Evolutionary conservation across 2,329 filamentous ascomycete genomes (phyloP), one percentile per base, ranked within the genome.

Genomic region (Zasmidium angulare): DNA sequence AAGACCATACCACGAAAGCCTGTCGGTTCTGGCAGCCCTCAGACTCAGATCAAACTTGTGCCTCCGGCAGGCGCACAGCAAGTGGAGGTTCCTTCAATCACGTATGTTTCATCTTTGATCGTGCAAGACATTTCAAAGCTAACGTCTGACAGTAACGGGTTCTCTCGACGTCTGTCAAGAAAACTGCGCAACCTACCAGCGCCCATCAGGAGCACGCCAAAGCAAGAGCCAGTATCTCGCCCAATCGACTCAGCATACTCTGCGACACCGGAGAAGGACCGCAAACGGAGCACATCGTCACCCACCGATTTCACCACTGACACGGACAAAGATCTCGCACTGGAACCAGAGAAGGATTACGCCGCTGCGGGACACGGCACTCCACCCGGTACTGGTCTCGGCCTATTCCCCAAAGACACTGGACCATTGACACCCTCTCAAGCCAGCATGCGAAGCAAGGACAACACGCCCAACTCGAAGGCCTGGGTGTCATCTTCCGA

Each of bases 121-220:
- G 46, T 46, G 14, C 6, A 53, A 21, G 22, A 19, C 57, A 12
- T n/a, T n/a, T n/a, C 24, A 3, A 22, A 19, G 29, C 57, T 60
- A 52, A 60, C 60, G 22, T 46, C 22, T 31, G 17, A 29, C 49
- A 67, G 66, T 29, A 67, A 61, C 29, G 63, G 63, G 51, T 69
- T 72, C 59, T 66, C 66, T 14, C 65, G 68, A 22, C 66, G 69
- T 51, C 55, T 72, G 12, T 71, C 69, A 0, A 65, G 62, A 29
- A 68, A 69, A 43, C 61, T 68, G 20, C 70, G 67, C 48, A 61
- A 64, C 50, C 56, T 65, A n/a, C 55, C 61, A 0, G 58, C 57
- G 22, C 56, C 55, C 11, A 54, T 53, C 10, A 51, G 59, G 20
- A 53, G 47, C 14, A 48, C 40, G 2, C 53, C 56, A 26, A 50